Conservation (phyloP, 2,329 filamentous ascomycete species). For the Alternaria viburni region DNA sequence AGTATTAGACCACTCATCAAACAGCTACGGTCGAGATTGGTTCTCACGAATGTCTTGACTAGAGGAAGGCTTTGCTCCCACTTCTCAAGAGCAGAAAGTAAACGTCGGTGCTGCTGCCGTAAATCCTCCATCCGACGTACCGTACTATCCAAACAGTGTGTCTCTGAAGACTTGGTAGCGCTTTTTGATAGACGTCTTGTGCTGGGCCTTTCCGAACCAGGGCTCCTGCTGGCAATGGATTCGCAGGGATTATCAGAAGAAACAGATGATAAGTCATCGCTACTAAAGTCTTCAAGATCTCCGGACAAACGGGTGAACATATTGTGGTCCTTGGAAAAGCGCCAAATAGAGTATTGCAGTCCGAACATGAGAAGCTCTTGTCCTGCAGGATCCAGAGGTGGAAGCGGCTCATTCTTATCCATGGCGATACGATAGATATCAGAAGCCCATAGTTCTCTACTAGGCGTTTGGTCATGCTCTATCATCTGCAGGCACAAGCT, state of each 20-base stretch:
- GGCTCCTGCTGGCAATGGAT: neutral
- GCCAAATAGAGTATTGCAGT: neutral
- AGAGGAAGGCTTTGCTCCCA: constrained; percentile 1
- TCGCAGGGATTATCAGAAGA: neutral
- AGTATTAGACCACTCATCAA: constrained; percentile 4
- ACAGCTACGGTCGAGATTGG: neutral
- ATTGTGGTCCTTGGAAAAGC: neutral
- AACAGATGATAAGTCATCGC: neutral
- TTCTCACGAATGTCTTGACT: neutral
- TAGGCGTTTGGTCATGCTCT: neutral
- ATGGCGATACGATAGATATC: neutral
- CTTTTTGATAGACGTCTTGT: neutral
- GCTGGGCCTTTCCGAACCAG: neutral
- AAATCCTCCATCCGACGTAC: neutral
- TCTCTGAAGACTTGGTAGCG: neutral
- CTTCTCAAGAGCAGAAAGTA: neutral
- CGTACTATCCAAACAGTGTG: neutral
- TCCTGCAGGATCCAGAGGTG: neutral
- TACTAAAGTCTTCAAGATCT: neutral
- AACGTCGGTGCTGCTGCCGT: neutral
- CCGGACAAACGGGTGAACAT: neutral
- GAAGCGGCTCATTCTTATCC: neutral
- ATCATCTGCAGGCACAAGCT: neutral
- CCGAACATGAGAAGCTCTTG: neutral
- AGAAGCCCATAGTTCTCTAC: neutral